Base-by-base conservation (phyloP, 345 rosid genomes). In the Brassica napus region DNA sequence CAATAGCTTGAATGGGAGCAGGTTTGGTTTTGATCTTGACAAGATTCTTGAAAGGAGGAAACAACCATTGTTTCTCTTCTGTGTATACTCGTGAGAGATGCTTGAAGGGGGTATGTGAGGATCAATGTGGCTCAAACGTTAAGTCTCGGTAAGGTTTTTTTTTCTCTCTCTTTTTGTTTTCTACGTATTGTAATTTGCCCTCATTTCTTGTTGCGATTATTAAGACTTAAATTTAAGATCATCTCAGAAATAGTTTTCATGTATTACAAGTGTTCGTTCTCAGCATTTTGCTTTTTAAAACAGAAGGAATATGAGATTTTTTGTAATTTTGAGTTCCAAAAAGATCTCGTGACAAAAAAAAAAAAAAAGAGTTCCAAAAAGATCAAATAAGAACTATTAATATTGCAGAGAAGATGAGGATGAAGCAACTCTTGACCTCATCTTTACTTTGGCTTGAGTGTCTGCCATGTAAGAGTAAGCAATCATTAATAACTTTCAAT, bases 31-130 rank as follows among this genome's bases (percentile, higher is more conserved):
- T 52, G n/a, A 35, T 72, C 68, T 79, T 73, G 69, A 68, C 63
- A 79, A 57, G 15, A 79, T 79, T 79, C 74, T 73, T 79, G 11
- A 32, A 64, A 15, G 8, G 34, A 73, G 26, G 32, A 34, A n/a
- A 15, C 6, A 32, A 32, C 34, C 58, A 73, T 79, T 73, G 74
- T 79, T 79, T 73, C 66, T 79, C 70, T 73, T 68, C 61, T 79
- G 82, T 79, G 82, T 79, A 73, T 79, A 79, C 78, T 68, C 73
- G 70, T 79, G 77, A 57, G 67, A 65, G 77, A 39, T 78, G 77
- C 55, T 66, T 67, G 61, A 30, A 72, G 18, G 35, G 72, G 77
- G 72, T 21, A 21, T 21, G 2, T 66, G 73, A 1, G 66, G 23
- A 62, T 28, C 37, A 30, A 30, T 62, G 39, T 23, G 65, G 72